phyloP scores from a whole-genome alignment of 1,139 yeast species.

The Suhomyces bribrorum region DNA sequence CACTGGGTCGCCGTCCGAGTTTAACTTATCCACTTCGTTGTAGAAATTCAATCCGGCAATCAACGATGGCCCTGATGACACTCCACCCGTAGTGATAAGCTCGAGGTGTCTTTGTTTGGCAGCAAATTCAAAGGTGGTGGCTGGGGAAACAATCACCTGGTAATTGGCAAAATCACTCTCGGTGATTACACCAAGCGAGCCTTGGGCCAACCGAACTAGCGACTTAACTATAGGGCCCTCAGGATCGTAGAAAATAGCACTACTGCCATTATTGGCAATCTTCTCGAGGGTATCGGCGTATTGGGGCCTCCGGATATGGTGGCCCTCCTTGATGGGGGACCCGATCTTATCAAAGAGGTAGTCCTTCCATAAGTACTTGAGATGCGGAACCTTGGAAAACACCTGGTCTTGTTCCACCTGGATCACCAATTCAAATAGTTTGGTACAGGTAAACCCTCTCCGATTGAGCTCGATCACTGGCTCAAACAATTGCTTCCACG shows the following conservation, averaged over 20 bases:
- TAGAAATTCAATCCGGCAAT: constrained; percentile 71
- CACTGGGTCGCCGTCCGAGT: constrained; percentile 37
- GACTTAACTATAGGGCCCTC: constrained; percentile 67
- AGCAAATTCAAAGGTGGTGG: constrained; percentile 45
- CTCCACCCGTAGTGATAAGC: constrained; percentile 70
- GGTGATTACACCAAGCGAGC: constrained; percentile 63
- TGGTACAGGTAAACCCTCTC: constrained; percentile 63
- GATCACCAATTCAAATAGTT: constrained; percentile 43
- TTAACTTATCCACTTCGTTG: constrained; percentile 8
- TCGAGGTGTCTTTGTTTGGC: constrained; percentile 46
- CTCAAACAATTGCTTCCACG: constrained; percentile 71
- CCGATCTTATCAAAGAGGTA: constrained; percentile 46
- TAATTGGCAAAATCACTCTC: constrained; percentile 66
- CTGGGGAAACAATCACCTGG: constrained; percentile 53
- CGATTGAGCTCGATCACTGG: constrained; percentile 75
- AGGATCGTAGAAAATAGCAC: constrained; percentile 80
- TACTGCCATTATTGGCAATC: constrained; percentile 75
- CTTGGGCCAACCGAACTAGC: constrained; percentile 46
- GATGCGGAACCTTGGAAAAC: constrained; percentile 29
- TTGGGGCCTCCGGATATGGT: constrained; percentile 55
- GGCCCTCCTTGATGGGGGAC: constrained; percentile 52
- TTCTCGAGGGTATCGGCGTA: constrained; percentile 66
- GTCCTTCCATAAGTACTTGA: constrained; percentile 49
- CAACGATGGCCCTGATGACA: constrained; percentile 83
- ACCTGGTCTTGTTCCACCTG: constrained; percentile 25